Conservation (phyloP, 495 filamentous ascomycete species). For the Oidiodendron maius region DNA sequence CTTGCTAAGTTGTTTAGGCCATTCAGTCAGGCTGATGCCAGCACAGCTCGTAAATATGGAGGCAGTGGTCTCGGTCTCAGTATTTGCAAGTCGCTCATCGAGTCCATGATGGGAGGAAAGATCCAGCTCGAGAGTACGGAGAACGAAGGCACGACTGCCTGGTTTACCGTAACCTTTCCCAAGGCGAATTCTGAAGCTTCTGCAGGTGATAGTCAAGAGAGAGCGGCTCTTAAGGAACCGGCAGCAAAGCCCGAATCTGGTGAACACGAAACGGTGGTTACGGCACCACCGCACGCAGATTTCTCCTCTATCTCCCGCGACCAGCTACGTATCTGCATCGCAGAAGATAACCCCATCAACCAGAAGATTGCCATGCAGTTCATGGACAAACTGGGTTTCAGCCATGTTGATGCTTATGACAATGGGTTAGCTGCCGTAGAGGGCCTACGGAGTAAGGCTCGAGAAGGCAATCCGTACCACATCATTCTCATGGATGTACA, state of each 20-base stretch:
- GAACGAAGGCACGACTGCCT: slow-evolving; percentile 76
- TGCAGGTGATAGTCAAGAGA: slow-evolving; percentile 38
- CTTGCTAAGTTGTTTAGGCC: slow-evolving; percentile 80
- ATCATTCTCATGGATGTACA: slow-evolving; percentile 93
- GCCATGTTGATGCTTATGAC: slow-evolving; percentile 71
- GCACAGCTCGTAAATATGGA: slow-evolving; percentile 81
- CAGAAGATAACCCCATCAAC: slow-evolving; percentile 89
- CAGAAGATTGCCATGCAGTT: slow-evolving; percentile 89
- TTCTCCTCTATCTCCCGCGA: slow-evolving; percentile 68
- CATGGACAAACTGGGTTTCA: slow-evolving; percentile 75
- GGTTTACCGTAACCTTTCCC: slow-evolving; percentile 75
- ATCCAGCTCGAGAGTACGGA: slow-evolving; percentile 76
- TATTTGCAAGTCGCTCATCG: slow-evolving; percentile 92
- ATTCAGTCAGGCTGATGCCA: slow-evolving; percentile 85
- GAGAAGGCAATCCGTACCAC: slow-evolving; percentile 64
- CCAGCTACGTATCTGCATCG: slow-evolving; percentile 78
- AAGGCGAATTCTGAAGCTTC: slow-evolving; percentile 54
- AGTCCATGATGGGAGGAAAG: slow-evolving; percentile 79
- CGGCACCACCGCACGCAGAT: slow-evolving; percentile 29
- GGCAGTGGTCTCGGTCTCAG: slow-evolving; percentile 85
- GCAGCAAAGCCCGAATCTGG: neutral
- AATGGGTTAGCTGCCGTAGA: slow-evolving; percentile 85
- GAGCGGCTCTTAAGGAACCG: slow-evolving; percentile 14
- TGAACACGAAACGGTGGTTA: slow-evolving; percentile 15
- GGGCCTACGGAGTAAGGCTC: slow-evolving; percentile 64